These are phyloP conservation scores for Datisca glomerata DNA, from an alignment of 306 rosid species.

Conservation along the genomic window DNA sequence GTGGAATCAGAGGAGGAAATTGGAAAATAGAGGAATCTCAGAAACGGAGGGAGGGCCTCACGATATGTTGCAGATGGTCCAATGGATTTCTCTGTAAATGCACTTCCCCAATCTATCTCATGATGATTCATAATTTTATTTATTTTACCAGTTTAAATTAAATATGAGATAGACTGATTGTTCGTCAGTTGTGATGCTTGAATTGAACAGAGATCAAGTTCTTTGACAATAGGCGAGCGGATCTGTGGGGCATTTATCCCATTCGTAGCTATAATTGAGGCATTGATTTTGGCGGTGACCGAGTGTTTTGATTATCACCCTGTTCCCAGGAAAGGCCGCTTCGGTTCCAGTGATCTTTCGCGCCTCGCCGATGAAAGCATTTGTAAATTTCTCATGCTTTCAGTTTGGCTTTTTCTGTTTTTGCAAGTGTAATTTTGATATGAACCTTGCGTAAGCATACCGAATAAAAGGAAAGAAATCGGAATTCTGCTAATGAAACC, in stretches of 20 bases:
- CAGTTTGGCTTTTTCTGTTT: background rate
- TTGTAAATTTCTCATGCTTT: conserved; percentile 24
- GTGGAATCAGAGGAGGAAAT: too few relatives aligned
- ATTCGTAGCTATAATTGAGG: conserved; percentile 25
- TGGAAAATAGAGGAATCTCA: too few relatives aligned
- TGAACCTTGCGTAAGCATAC: too few relatives aligned
- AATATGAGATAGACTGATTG: too few relatives aligned
- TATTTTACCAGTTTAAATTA: too few relatives aligned
- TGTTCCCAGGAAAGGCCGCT: conserved; percentile 7
- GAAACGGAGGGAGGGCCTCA: background rate
- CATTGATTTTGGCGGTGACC: conserved; percentile 22
- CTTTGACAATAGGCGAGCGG: conserved; percentile 28
- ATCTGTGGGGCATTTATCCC: conserved; percentile 43
- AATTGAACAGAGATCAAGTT: conserved; percentile 30
- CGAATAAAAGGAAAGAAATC: too few relatives aligned
- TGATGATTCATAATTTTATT: too few relatives aligned
- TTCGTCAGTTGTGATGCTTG: background rate
- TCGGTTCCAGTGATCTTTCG: conserved; percentile 11
- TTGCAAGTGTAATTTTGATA: too few relatives aligned
- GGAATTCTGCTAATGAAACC: too few relatives aligned
- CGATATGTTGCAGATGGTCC: background rate
- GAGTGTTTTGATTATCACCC: conserved; percentile 31
- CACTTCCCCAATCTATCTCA: too few relatives aligned
- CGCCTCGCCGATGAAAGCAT: conserved; percentile 44
- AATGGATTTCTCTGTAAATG: conserved; percentile 22